Conservation (phyloP, 805 yeast species). For the Ogataea sp. region DNA sequence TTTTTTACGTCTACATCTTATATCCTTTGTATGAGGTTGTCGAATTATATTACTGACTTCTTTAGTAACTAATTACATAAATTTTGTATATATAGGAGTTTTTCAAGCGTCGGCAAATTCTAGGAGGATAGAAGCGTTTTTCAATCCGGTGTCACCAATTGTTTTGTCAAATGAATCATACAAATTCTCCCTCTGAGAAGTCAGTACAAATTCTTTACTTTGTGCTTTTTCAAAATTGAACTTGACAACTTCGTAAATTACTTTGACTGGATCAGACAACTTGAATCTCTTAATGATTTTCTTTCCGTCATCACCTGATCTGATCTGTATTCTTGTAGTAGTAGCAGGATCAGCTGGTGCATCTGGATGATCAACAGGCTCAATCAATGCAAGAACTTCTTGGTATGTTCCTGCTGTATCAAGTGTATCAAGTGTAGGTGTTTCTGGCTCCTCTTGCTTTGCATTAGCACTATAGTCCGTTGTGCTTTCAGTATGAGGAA, state of each 20-base stretch:
- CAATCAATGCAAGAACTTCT: conserved; percentile 42
- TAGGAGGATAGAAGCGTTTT: conserved; percentile 71
- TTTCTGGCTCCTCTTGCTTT: neutral
- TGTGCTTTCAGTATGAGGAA: neutral
- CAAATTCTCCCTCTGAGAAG: conserved; percentile 53
- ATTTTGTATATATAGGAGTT: neutral
- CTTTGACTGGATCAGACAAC: conserved; percentile 46
- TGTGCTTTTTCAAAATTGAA: conserved; percentile 37
- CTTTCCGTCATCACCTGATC: conserved; percentile 83
- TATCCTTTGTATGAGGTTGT: too few species aligned
- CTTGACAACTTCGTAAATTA: conserved; percentile 63
- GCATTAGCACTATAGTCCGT: neutral
- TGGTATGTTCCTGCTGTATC: neutral
- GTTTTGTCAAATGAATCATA: conserved; percentile 43
- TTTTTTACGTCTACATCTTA: too few species aligned
- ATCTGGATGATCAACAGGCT: conserved; percentile 38
- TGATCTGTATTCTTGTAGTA: conserved; percentile 75
- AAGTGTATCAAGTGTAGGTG: conserved; percentile 3
- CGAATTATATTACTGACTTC: too few species aligned
- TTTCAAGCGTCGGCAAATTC: conserved; percentile 30
- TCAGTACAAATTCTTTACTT: conserved; percentile 45
- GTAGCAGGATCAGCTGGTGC: conserved; percentile 36
- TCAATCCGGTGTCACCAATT: conserved; percentile 67
- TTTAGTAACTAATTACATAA: too few species aligned
- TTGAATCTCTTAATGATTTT: conserved; percentile 67